Percentiles rank a stretch among this genome's conserved stretches.
Conservation (phyloP, 1,139 yeast species). For the Diutina mesorugosa region DNA sequence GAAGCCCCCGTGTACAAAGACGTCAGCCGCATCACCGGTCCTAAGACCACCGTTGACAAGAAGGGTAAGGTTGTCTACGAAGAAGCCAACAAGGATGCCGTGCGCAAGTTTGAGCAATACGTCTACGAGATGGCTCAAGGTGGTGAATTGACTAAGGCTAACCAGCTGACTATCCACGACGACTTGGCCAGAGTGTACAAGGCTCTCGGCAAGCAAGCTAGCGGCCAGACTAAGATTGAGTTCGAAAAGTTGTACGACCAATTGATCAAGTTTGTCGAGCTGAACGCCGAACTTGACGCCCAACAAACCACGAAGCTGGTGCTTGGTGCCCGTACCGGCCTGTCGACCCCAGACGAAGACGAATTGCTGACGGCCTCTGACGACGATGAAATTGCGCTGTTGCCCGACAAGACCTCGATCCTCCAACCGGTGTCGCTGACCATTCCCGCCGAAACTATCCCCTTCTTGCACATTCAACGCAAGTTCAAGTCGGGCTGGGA, state of each 20-base stretch:
- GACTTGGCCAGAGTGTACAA: slow-evolving; percentile 78
- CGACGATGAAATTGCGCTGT: slow-evolving; percentile 74
- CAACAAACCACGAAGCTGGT: slow-evolving; percentile 29
- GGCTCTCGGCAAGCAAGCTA: slow-evolving; percentile 63
- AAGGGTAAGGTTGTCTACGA: slow-evolving; percentile 79
- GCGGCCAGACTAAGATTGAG: slow-evolving; percentile 56
- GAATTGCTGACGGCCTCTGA: slow-evolving; percentile 14
- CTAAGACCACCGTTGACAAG: slow-evolving; percentile 76
- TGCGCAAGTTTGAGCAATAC: slow-evolving; percentile 90
- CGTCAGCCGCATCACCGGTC: slow-evolving; percentile 89
- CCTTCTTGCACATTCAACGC: slow-evolving; percentile 85
- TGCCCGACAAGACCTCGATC: slow-evolving; percentile 58
- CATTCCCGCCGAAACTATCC: slow-evolving; percentile 76
- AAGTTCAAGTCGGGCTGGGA: slow-evolving; percentile 71
- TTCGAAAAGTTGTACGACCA: slow-evolving; percentile 73
- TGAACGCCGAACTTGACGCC: slow-evolving; percentile 52
- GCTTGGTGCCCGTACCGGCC: slow-evolving; percentile 21
- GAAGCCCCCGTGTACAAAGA: slow-evolving; percentile 90
- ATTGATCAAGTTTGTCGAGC: slow-evolving; percentile 59
- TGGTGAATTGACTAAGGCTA: slow-evolving; percentile 62
- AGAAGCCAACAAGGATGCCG: slow-evolving; percentile 81
- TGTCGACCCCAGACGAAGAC: slow-evolving; percentile 35
- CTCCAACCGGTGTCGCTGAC: slow-evolving; percentile 62
- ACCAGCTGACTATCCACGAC: slow-evolving; percentile 55
- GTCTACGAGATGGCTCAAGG: slow-evolving; percentile 96